Conservation (phyloP, 2,329 filamentous ascomycete species). For the Claviceps purpurea region DNA sequence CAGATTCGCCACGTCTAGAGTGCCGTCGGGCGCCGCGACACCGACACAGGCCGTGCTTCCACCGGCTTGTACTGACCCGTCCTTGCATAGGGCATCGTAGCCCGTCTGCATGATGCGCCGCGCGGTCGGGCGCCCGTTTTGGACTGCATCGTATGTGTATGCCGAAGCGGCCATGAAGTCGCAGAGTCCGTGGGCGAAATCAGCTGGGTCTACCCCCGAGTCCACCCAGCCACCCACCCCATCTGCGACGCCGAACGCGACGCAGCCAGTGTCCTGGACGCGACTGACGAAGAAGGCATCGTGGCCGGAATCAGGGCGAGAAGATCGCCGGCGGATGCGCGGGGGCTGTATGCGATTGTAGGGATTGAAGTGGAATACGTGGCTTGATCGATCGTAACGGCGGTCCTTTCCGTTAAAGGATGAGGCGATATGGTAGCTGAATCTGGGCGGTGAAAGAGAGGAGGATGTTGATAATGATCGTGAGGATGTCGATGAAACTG, state of each 20-base stretch:
- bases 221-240: slow-evolving; percentile 94
- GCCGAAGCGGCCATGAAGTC: slow-evolving; percentile 79
- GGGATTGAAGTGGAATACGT: slow-evolving; percentile 61
- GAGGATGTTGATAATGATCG: slow-evolving; percentile 11
- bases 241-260: slow-evolving; percentile 84
- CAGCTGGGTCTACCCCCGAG: slow-evolving; percentile 81
- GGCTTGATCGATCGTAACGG: slow-evolving; percentile 51
- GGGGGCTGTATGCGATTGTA: slow-evolving; percentile 44
- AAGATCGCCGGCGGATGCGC: slow-evolving; percentile 18
- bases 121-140: slow-evolving; percentile 37
- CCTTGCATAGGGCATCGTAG: slow-evolving; percentile 68
- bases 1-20: slow-evolving; percentile 78
- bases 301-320: slow-evolving; percentile 68
- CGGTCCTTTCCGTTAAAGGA: slow-evolving; percentile 64
- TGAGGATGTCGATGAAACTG: slow-evolving; percentile 2
- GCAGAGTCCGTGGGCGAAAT: slow-evolving; percentile 90
- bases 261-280: slow-evolving; percentile 55
- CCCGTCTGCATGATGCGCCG: slow-evolving; percentile 65
- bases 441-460: slow-evolving; percentile 19
- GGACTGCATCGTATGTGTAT: slow-evolving; percentile 35
- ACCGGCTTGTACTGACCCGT: slow-evolving; percentile 62
- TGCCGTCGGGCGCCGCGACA: slow-evolving; percentile 58
- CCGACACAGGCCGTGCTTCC: slow-evolving; percentile 90
- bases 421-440: slow-evolving; percentile 59
- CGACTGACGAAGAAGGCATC: slow-evolving; percentile 90